A percentile compares a stretch with the other conserved stretches of the same genome.
Evolutionary conservation across 2,329 filamentous ascomycete species (phyloP).

Genomic region (Fusarium armeniacum): DNA sequence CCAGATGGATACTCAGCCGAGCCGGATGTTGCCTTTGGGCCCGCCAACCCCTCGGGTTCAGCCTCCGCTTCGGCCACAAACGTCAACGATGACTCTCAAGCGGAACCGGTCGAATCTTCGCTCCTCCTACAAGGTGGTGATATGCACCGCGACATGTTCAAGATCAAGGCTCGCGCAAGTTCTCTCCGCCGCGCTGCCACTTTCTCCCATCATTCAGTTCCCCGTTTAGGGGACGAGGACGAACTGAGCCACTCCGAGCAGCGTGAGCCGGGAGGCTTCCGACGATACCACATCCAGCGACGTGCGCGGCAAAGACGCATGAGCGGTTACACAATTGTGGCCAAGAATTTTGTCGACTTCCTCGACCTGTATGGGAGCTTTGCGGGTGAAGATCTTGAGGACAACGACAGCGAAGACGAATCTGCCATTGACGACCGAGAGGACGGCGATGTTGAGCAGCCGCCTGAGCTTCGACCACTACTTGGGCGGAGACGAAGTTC

Average conservation of each 20-base stretch:
- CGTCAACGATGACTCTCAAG: conserved; percentile 40
- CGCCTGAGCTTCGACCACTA: conserved; percentile 71
- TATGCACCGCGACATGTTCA: conserved; percentile 83
- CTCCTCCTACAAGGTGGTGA: conserved; percentile 81
- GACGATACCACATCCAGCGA: conserved; percentile 59
- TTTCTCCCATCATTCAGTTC: conserved; percentile 69
- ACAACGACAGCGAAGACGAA: conserved; percentile 70
- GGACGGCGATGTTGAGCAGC: conserved; percentile 59
- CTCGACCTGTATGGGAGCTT: conserved; percentile 82
- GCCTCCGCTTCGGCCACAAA: conserved; percentile 38
- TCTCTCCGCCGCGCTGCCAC: conserved; percentile 72
- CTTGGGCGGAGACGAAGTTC: conserved; percentile 65
- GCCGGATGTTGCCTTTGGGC: conserved; percentile 53
- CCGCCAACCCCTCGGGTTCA: conserved; percentile 32
- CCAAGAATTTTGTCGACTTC: conserved; percentile 80
- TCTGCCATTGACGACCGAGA: conserved; percentile 65
- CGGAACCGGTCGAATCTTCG: conserved; percentile 71
- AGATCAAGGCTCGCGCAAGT: conserved; percentile 71
- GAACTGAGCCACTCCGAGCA: conserved; percentile 57
- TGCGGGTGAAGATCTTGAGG: conserved; percentile 77
- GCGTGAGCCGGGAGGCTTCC: conserved; percentile 63
- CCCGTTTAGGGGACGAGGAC: conserved; percentile 49
- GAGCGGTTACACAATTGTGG: conserved; percentile 65
- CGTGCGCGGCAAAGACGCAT: conserved; percentile 57
- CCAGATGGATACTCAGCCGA: conserved; percentile 59